Evolutionary conservation across 1,284 basidiomycete genomes (phyloP).

Genomic region (Cutaneotrichosporon sp.): DNA sequence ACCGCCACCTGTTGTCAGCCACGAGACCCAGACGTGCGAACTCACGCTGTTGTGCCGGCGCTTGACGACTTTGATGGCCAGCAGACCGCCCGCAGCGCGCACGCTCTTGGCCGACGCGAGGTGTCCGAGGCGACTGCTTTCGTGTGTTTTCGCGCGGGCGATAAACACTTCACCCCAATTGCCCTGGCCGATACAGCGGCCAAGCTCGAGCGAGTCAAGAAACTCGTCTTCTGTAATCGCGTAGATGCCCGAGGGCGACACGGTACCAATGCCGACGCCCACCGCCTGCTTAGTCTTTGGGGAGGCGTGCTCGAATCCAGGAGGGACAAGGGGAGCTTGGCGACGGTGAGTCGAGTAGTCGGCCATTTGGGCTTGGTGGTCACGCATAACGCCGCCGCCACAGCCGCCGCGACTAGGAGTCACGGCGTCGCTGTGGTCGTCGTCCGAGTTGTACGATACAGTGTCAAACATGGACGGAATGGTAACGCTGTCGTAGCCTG

Average conservation of each 20-base stretch:
- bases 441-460: too few species aligned
- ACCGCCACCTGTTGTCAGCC: slow-evolving; percentile 6
- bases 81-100: slow-evolving; percentile 48
- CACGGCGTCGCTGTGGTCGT: too few species aligned
- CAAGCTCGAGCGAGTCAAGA: slow-evolving; percentile 33
- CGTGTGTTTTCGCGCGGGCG: background rate
- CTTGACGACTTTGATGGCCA: slow-evolving; percentile 87
- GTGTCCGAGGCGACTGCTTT: slow-evolving; percentile 21
- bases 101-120: slow-evolving; percentile 27
- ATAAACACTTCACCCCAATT: slow-evolving; percentile 39
- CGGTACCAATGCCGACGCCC: too few species aligned
- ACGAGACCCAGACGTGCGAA: background rate
- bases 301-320: too few species aligned
- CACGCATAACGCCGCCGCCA: too few species aligned
- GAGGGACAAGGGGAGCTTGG: too few species aligned
- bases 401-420: too few species aligned
- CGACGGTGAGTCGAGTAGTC: too few species aligned
- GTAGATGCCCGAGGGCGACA: slow-evolving; percentile 6
- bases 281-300: too few species aligned
- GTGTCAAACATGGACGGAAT: too few species aligned
- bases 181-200: slow-evolving; percentile 42
- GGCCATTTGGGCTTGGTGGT: too few species aligned
- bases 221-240: slow-evolving; percentile 39
- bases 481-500: too few species aligned
- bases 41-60: slow-evolving; percentile 59